Evolutionary conservation across 2,329 filamentous ascomycete species (phyloP), one percentile per base, ranked within the genome.

Genomic region (Penicillium brasilianum): DNA sequence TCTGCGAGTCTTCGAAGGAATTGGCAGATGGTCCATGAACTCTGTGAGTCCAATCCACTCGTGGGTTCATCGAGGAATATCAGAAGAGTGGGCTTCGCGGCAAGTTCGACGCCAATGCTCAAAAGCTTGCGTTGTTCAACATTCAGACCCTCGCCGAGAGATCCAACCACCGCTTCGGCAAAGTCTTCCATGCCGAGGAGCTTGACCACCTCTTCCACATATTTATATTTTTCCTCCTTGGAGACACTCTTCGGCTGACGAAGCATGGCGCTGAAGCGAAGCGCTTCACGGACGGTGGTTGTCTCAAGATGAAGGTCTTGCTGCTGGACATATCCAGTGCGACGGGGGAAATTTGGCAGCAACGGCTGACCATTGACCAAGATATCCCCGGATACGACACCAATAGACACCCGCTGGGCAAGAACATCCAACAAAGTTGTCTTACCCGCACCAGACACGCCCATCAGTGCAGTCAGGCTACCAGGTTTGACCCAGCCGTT

Each of bases 61-160:
- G 66, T 96, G 10, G 93, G 93, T 75, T 97, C 93, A 69, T 97
- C 93, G 39, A 96, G 86, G 78, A 96, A 97, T 49, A 96, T 85
- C 57, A 96, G 82, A 54, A 96, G 83, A n/a, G 89, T 87, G 7
- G 93, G 93, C 80, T 93, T 96, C 2, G 93, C 93, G 36, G 91
- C 93, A 30, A 97, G 84, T 74, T 97, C 93, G n/a, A 97, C 92
- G 75, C 92, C 93, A 64, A 97, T 96, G 0, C 92, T 97, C 8
- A 96, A 83, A 67, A 91, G 88, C 71, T 87, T 87, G 14, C 85
- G 80, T 71, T 88, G 85, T 70, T 87, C 85, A 37, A 84, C 80
- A 60, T 84, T 84, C 43, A 84, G 76, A 72, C 82, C 92, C 79
- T 94, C 91, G 52, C 93, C 92, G 1, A 91, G 91, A 25, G 91